Evolutionary conservation across 352 stramenopile genomes (phyloP), one percentile per base, ranked within the genome.

Genomic region (Globisporangium apiculatum): DNA sequence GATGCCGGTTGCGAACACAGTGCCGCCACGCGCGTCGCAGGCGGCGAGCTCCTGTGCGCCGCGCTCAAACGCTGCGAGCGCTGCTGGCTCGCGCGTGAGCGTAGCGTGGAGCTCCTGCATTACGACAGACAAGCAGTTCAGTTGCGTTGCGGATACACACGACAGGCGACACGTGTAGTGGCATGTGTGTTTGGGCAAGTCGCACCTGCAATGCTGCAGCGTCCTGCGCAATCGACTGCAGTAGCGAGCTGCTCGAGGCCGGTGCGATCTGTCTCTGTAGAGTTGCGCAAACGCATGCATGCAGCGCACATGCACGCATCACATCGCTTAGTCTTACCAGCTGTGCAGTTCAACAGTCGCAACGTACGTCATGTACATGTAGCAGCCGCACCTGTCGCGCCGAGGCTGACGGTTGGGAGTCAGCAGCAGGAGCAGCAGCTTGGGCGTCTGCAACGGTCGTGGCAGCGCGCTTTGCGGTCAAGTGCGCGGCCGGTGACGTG

Each of bases 1-100:
- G 15, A 94, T 87, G 15, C 84, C 84, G 6, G 79, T 91, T 31
- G 86, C 68, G 58, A 79, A 91, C 18, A 94, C 64, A 12, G 71
- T 65, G 14, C 68, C 60, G 43, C 72, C 59, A 24, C 85, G 64
- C 17, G 75, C 60, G 5, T 75, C 68, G 24, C 79, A 89, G n/a
- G 71, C 57, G 53, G 75, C 48, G 5, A 94, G 43, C 3, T 61
- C 58, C 52, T 56, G 52, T 8, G 83, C 54, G 9, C 63, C 70
- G 6, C 52, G 53, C 2, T 71, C 55, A 10, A 90, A 83, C 5
- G 53, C 63, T 8, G 61, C 36, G 6, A 61, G 55, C 1, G 71
- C 51, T 9, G 57, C 38, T 5, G 65, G 45, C 7, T 85, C 68
- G n/a, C 50, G 58, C 0, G 60, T 37, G 6, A 86, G 57, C 48